phyloP scores from a whole-genome alignment of 169 alveolate species.

The Plasmodium chabaudi region DNA sequence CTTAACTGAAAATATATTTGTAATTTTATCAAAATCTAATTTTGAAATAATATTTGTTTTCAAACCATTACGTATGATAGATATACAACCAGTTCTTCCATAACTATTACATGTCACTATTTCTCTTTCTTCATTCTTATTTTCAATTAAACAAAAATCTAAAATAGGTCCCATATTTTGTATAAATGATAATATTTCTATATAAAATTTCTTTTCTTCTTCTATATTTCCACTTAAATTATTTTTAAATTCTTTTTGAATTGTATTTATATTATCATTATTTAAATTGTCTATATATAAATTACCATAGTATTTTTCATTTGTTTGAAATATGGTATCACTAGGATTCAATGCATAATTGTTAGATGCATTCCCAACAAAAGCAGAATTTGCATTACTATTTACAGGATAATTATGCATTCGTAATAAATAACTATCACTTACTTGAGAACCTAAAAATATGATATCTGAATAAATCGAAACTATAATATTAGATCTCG shows the following conservation, averaged over 20 bases:
- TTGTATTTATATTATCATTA: background rate
- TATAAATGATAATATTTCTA: slow-evolving; percentile 59
- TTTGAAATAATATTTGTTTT: slow-evolving; percentile 49
- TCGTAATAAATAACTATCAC: slow-evolving; percentile 58
- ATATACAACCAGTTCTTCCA: slow-evolving; percentile 71
- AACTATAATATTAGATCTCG: slow-evolving; percentile 55
- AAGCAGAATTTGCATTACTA: slow-evolving; percentile 15
- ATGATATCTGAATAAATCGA: slow-evolving; percentile 50
- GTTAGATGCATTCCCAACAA: slow-evolving; percentile 29
- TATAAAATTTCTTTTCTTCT: slow-evolving; percentile 28
- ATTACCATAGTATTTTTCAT: background rate
- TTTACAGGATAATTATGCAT: slow-evolving; percentile 59
- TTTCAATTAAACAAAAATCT: slow-evolving; percentile 60
- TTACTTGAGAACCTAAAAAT: slow-evolving; percentile 67
- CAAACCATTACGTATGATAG: slow-evolving; percentile 63
- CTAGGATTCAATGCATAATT: background rate
- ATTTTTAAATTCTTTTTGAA: background rate
- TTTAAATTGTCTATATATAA: background rate
- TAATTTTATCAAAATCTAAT: slow-evolving; percentile 17
- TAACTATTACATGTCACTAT: slow-evolving; percentile 74
- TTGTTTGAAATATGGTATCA: background rate
- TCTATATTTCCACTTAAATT: background rate
- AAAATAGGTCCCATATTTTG: slow-evolving; percentile 73
- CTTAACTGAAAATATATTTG: slow-evolving; percentile 53
- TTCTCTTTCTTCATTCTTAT: slow-evolving; percentile 44